phyloP scores from a whole-genome alignment of 2,329 filamentous ascomycete genomes.

The Blastomyces emzantsi region DNA sequence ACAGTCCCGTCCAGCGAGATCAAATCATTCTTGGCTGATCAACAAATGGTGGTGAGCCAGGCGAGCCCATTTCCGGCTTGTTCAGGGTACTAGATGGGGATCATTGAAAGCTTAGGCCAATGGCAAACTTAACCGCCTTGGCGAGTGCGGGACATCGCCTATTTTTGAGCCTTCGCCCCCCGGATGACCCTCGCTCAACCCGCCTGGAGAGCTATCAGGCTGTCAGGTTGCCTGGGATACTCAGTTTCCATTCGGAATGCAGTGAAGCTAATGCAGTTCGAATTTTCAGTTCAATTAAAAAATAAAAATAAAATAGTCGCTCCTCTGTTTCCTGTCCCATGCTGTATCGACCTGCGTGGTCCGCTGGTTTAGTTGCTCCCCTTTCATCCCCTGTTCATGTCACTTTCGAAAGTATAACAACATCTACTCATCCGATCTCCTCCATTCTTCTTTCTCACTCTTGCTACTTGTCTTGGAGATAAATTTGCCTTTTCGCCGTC shows the following conservation, averaged over 20 bases:
- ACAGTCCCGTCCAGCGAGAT: not conserved
- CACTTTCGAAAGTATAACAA: not conserved
- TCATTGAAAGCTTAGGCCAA: not conserved
- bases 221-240: not conserved
- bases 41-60: not conserved
- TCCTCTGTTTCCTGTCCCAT: not conserved
- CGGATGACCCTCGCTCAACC: not conserved
- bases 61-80: too few relatives aligned
- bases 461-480: not conserved
- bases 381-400: not conserved
- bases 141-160: not conserved
- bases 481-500: not conserved
- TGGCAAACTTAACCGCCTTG: not conserved
- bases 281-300: not conserved
- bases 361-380: not conserved
- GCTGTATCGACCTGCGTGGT: not conserved
- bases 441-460: not conserved
- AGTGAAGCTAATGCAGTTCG: not conserved
- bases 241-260: too few relatives aligned
- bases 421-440: not conserved
- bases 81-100: not conserved
- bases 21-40: not conserved
- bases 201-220: not conserved
- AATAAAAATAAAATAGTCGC: not conserved
- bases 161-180: not conserved